phyloP scores from a whole-genome alignment of 345 rosid genomes.

The Gossypium turneri region DNA sequence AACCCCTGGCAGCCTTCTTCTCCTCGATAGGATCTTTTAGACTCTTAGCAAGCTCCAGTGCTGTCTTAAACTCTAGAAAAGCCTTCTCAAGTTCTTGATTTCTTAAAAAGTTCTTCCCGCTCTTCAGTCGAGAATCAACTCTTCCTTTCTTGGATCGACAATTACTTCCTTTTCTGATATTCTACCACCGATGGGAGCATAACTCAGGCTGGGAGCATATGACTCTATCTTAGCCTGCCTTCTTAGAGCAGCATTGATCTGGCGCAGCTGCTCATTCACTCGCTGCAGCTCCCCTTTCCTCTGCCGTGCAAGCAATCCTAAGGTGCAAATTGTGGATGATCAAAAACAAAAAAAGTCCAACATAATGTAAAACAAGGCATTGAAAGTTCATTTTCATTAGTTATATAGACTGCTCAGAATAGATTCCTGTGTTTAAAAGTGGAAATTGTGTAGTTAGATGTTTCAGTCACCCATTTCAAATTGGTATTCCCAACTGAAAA shows the following conservation, averaged over 20 bases:
- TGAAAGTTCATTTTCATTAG: neutral
- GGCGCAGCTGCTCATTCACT: conserved; percentile 82
- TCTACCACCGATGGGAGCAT: conserved; percentile 71
- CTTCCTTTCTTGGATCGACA: conserved; percentile 73
- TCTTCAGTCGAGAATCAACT: conserved; percentile 64
- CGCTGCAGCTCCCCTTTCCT: conserved; percentile 62
- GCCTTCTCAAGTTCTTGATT: conserved; percentile 82
- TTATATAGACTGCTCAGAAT: neutral
- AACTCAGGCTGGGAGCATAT: conserved; percentile 86
- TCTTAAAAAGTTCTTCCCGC: conserved; percentile 79
- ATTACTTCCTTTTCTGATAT: conserved; percentile 66
- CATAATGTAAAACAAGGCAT: neutral
- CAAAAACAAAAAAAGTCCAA: neutral
- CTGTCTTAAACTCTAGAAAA: conserved; percentile 60
- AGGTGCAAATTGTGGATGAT: conserved; percentile 15
- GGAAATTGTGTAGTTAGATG: neutral
- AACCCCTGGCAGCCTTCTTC: conserved; percentile 91
- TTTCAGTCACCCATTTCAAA: neutral
- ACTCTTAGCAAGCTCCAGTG: conserved; percentile 73
- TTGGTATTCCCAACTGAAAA: neutral
- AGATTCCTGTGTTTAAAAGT: neutral
- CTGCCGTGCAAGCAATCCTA: conserved; percentile 90
- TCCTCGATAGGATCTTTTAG: conserved; percentile 75
- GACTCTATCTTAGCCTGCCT: conserved; percentile 95
- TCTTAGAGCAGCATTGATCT: conserved; percentile 86